Percentiles rank a stretch among this genome's conserved stretches.
Evolutionary conservation across 148 eudicot species (phyloP).

Genomic region (Amaranthus hypochondriacus): DNA sequence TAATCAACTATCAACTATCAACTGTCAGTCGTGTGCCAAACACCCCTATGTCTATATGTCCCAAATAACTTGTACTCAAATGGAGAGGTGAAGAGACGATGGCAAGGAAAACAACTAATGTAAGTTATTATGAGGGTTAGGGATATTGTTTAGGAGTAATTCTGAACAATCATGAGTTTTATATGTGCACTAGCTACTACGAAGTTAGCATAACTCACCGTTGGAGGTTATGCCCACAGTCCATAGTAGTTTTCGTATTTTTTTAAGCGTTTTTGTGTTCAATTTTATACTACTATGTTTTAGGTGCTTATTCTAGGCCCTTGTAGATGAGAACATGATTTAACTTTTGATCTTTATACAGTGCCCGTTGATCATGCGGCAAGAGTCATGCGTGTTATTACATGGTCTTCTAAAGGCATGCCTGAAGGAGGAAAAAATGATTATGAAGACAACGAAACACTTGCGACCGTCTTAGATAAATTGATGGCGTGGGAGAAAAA

Average conservation of each 20-base stretch:
- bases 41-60: no score
- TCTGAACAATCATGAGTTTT: no score
- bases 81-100: no score
- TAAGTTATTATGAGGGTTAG: no score
- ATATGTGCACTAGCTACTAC: background rate
- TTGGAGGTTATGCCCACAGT: background rate
- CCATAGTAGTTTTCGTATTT: background rate
- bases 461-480: conserved; percentile 92
- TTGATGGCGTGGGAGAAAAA: conserved; percentile 98
- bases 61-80: no score
- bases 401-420: conserved; percentile 71
- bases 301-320: background rate
- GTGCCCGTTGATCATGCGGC: conserved; percentile 96
- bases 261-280: background rate
- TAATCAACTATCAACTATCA: no score
- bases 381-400: conserved; percentile 95
- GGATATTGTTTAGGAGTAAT: no score
- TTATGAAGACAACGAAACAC: conserved; percentile 78
- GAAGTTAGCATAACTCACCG: background rate
- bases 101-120: no score
- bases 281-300: background rate
- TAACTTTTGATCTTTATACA: conserved; percentile 26
- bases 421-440: conserved; percentile 56
- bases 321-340: background rate
- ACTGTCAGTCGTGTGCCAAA: no score